Base-by-base conservation (phyloP, 1,284 basidiomycete genomes). In the Phellinidium pouzarii region DNA sequence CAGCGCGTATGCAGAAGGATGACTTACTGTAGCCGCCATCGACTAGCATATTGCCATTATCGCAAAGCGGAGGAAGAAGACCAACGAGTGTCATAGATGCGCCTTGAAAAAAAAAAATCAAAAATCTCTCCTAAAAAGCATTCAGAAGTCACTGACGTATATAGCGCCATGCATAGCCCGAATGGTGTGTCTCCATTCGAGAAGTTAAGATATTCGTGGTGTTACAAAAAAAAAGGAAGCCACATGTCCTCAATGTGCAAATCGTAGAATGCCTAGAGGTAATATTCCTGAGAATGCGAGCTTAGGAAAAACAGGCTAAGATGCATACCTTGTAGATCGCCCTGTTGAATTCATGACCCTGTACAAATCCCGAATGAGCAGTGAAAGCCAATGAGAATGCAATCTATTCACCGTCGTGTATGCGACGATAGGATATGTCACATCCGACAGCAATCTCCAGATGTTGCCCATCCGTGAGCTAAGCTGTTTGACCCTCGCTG, bases 171-270 rank as follows among this genome's bases (percentile, higher is more conserved):
- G 92, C 92, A 70, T 97, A 97, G 8, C 94, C 94, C 4, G 90
- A 91, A 57, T 95, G 90, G 64, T 99, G 96, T 38, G 98, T 87
- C 65, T 98, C 94, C 94, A 99, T 98, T 4, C 86, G 79, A 8
- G 93, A 96, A 54, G 91, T 93, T 48, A 89, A 94, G 65, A 99
- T 97, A 64, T 98, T 98, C n/a, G 96, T 97, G 5, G 94, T 94
- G 64, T 98, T 98, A 70, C 93, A 96, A 71, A 94, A 99, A n/a
- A 72, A 87, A 99, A 1, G 96, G 95, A 3, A 99, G 76, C 96
- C 95, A 99, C 87, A 96, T 95, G 69, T 96, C 93, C 71, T 98
- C 94, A 51, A 99, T 97, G 67, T 96, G 92, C 41, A 93, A 82
- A 64, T 93, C 91, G 63, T 93, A 94, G 65, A 97, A 95, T 2